Conservation (phyloP, 1,284 basidiomycete species). For the Ganoderma leucocontextum region DNA sequence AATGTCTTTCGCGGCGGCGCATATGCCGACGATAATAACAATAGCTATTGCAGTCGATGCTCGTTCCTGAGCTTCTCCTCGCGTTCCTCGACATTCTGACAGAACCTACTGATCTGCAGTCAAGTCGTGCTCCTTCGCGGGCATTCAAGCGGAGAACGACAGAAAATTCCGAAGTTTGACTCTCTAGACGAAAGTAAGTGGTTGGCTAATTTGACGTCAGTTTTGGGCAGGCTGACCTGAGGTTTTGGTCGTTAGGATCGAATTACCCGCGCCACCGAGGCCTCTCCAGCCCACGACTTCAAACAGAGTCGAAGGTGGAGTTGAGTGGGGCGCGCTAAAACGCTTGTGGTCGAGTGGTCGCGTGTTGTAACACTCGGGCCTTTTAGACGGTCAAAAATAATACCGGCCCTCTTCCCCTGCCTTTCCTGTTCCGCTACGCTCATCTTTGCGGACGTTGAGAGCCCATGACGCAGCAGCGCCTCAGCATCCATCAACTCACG, state of each 20-base stretch:
- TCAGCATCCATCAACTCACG: constrained; percentile 7
- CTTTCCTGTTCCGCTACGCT: background rate
- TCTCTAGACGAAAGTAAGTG: background rate
- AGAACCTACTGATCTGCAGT: background rate
- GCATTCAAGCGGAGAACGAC: background rate
- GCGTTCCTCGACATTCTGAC: background rate
- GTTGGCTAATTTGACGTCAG: background rate
- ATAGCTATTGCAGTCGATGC: constrained; percentile 9
- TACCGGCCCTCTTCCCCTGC: background rate
- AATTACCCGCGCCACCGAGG: background rate
- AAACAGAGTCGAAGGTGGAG: background rate
- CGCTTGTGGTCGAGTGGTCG: background rate
- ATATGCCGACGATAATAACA: background rate
- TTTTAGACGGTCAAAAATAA: constrained; percentile 12
- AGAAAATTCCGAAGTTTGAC: background rate
- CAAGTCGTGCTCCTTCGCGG: background rate
- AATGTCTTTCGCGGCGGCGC: constrained; percentile 12
- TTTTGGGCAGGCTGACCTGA: background rate
- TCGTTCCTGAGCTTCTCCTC: constrained; percentile 4
- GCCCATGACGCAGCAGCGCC: constrained; percentile 1
- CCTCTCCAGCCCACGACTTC: background rate
- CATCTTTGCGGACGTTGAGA: background rate
- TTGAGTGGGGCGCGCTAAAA: background rate
- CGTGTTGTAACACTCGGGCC: background rate
- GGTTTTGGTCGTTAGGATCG: background rate